phyloP scores from a whole-genome alignment of 371 early-diverging fungal species.

The Rhizopus sp. region DNA sequence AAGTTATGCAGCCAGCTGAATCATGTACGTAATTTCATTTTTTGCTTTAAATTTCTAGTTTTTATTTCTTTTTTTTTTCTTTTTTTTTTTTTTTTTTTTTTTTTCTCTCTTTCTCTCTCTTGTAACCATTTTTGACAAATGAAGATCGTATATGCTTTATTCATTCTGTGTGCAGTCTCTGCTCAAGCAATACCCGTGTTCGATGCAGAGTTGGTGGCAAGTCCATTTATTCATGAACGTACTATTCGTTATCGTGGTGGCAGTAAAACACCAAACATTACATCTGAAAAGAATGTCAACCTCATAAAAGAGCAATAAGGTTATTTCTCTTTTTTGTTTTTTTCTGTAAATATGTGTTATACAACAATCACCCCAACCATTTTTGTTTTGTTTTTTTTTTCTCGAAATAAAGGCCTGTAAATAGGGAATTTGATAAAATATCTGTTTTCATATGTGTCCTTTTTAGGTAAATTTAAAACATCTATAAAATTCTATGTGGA shows the following conservation, averaged over 20 bases:
- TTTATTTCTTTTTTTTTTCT: too few relatives aligned
- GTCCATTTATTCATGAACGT: conserved; percentile 32
- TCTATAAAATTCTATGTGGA: too few relatives aligned
- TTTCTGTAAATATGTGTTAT: too few relatives aligned
- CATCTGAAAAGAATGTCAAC: background rate
- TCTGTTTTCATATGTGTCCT: background rate
- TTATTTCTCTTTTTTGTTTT: too few relatives aligned
- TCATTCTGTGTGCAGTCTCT: conserved; percentile 3
- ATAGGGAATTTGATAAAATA: background rate
- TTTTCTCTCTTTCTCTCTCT: background rate
- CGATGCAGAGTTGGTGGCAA: conserved; percentile 32
- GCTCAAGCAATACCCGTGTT: conserved; percentile 29
- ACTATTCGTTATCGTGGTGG: conserved; percentile 26
- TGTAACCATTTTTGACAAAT: background rate
- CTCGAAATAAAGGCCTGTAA: background rate
- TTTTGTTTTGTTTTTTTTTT: background rate
- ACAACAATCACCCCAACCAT: too few relatives aligned
- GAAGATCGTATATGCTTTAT: background rate
- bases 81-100: background rate
- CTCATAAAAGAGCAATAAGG: background rate
- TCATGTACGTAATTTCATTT: too few relatives aligned
- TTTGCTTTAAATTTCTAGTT: too few relatives aligned
- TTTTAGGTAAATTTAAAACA: background rate
- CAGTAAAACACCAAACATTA: conserved; percentile 5
- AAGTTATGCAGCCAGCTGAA: too few relatives aligned